A percentile compares a stretch with the other conserved stretches of the same genome.
Evolutionary conservation across 208 protist species (phyloP).

Genomic region (Vickermania spadyakhi): DNA sequence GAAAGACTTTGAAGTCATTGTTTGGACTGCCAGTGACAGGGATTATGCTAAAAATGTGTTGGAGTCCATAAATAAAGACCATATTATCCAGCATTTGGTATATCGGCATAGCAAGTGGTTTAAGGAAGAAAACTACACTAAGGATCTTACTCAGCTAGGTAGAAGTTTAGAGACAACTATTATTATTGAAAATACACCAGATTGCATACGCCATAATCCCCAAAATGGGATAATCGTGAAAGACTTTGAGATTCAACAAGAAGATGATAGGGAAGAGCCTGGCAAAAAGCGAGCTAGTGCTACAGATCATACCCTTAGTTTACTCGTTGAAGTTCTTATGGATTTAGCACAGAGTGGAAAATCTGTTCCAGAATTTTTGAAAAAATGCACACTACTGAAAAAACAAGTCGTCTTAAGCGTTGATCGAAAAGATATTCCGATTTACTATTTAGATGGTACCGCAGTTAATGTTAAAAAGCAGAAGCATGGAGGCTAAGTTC

Average conservation of each 20-base stretch:
- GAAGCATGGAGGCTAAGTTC: too few species aligned
- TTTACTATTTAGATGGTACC: slow-evolving; percentile 64
- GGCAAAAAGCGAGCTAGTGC: slow-evolving; percentile 6
- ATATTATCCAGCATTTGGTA: slow-evolving; percentile 73
- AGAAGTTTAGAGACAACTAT: slow-evolving; percentile 70
- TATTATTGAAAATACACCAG: slow-evolving; percentile 84
- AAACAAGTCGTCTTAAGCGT: slow-evolving; percentile 42
- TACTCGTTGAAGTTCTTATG: slow-evolving; percentile 64
- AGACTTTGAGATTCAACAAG: slow-evolving; percentile 63
- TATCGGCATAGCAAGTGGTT: slow-evolving; percentile 80
- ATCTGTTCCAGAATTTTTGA: slow-evolving; percentile 72
- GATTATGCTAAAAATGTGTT: slow-evolving; percentile 86
- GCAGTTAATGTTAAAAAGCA: too few species aligned
- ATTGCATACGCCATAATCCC: slow-evolving; percentile 72
- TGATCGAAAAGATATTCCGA: slow-evolving; percentile 52
- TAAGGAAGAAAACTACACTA: slow-evolving; percentile 68
- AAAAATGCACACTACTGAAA: slow-evolving; percentile 52
- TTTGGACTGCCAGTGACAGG: slow-evolving; percentile 86
- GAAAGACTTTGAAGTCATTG: slow-evolving; percentile 82
- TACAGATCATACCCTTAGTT: slow-evolving; percentile 70
- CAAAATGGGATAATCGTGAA: slow-evolving; percentile 82
- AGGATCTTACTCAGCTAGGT: slow-evolving; percentile 72
- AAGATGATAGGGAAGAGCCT: not conserved
- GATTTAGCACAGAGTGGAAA: slow-evolving; percentile 44
- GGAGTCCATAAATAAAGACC: slow-evolving; percentile 77